These are phyloP conservation scores for Penicillium sp. DNA, from an alignment of 2,329 filamentous ascomycete genomes.

Conservation along the genomic window DNA sequence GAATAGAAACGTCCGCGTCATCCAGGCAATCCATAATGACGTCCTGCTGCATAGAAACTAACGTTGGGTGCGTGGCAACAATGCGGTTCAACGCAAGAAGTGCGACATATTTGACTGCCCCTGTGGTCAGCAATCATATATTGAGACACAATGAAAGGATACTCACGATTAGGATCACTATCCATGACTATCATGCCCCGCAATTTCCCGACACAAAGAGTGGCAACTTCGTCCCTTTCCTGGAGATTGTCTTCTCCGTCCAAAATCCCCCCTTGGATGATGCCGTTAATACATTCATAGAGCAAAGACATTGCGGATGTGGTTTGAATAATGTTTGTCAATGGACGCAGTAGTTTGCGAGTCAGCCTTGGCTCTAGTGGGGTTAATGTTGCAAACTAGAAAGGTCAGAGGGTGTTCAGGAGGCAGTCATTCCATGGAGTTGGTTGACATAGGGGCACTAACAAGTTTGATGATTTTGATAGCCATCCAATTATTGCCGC, in stretches of 20 bases:
- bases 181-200: constrained; percentile 89
- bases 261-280: constrained; percentile 91
- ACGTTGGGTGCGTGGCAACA: constrained; percentile 72
- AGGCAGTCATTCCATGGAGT: not conserved
- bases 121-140: constrained; percentile 7
- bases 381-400: constrained; percentile 82
- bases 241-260: constrained; percentile 68
- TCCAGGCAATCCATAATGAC: constrained; percentile 95
- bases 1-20: constrained; percentile 89
- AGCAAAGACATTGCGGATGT: constrained; percentile 96
- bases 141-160: constrained; percentile 12
- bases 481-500: constrained; percentile 98
- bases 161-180: constrained; percentile 80
- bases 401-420: constrained; percentile 18
- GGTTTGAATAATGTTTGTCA: constrained; percentile 86
- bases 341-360: constrained; percentile 78
- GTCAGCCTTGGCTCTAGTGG: constrained; percentile 85
- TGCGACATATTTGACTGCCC: constrained; percentile 86
- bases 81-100: constrained; percentile 93
- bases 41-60: constrained; percentile 88
- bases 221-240: constrained; percentile 84
- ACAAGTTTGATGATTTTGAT: constrained; percentile 98
- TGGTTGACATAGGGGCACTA: constrained; percentile 25
- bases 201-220: constrained; percentile 82
- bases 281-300: constrained; percentile 97